A percentile compares a stretch with the other conserved stretches of the same genome.
phyloP scores from a whole-genome alignment of 2,329 filamentous ascomycete genomes.

The Exophiala viscosa region DNA sequence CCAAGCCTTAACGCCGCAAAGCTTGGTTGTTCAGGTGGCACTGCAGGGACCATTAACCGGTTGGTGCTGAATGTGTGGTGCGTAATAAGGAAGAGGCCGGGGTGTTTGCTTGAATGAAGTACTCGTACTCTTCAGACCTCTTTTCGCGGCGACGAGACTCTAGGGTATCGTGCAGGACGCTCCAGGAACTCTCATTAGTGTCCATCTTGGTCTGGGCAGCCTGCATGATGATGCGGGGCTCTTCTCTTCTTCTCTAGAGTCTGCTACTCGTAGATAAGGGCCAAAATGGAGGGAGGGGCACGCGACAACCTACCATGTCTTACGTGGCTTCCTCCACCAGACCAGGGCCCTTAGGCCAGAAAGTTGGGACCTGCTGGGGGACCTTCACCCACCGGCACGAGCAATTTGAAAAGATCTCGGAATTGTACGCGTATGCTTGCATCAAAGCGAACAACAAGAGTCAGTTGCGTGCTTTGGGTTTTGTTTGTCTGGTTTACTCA shows the following conservation, averaged over 20 bases:
- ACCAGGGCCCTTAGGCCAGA: no score
- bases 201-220: no score
- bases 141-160: no score
- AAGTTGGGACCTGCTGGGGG: neutral
- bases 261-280: neutral
- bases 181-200: no score
- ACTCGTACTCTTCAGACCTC: no score
- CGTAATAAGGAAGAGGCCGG: neutral
- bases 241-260: neutral
- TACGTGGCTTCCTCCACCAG: neutral
- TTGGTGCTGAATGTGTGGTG: neutral
- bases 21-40: neutral
- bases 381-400: neutral
- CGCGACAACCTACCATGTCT: neutral
- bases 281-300: neutral
- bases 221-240: no score
- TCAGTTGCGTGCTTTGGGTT: neutral
- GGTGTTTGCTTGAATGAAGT: neutral
- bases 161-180: no score
- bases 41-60: neutral
- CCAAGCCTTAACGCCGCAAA: neutral
- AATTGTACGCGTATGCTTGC: constrained; percentile 2
- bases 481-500: neutral
- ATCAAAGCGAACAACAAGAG: neutral
- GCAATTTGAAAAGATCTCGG: neutral